phyloP scores from a whole-genome alignment of 139 green algal genomes.

The Limnomonas spitsbergensis region DNA sequence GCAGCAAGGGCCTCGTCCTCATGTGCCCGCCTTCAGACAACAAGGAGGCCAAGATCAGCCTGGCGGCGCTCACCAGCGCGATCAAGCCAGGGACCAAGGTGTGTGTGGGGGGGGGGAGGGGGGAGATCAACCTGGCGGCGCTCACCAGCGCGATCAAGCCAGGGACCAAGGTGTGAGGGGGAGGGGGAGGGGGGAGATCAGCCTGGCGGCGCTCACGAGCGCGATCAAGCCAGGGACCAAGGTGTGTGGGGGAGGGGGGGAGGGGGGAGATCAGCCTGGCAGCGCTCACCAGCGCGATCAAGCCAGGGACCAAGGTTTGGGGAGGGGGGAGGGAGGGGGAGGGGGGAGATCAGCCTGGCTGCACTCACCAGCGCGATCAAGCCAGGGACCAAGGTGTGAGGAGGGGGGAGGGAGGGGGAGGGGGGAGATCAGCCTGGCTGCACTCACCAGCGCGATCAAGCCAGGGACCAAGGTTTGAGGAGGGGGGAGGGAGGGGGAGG shows the following conservation, averaged over 20 bases:
- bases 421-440: too few species aligned
- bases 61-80: constrained; percentile 69
- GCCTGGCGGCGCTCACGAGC: too few species aligned
- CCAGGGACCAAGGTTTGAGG: too few species aligned
- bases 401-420: too few species aligned
- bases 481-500: too few species aligned
- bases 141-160: constrained; percentile 57
- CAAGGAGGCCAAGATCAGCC: constrained; percentile 47
- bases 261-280: constrained; percentile 59
- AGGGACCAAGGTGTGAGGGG: too few species aligned
- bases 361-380: constrained; percentile 59
- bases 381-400: too few species aligned
- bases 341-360: constrained; percentile 52
- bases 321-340: background rate
- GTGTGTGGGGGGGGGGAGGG: constrained; percentile 16
- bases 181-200: too few species aligned
- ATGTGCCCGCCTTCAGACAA: constrained; percentile 69
- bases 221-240: too few species aligned
- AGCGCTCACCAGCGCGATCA: constrained; percentile 71
- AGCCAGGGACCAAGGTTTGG: constrained; percentile 73
- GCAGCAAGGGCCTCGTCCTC: constrained; percentile 71
- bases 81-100: constrained; percentile 81
- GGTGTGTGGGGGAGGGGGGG: too few species aligned
- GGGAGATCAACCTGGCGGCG: constrained; percentile 55
- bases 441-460: too few species aligned